phyloP scores from a whole-genome alignment of 1,139 yeast genomes.

The Candida gigantensis region DNA sequence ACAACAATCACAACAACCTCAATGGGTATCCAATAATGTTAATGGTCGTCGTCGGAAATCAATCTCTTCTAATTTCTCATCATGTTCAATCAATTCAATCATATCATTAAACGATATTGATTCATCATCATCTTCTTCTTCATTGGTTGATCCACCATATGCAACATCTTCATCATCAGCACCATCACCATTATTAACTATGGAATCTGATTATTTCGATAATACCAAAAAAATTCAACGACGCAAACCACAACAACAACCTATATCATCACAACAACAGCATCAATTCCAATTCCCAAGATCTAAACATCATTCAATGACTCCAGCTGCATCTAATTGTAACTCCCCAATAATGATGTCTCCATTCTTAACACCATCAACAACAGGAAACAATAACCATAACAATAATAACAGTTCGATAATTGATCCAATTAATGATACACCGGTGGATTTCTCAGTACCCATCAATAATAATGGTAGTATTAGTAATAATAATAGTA shows the following conservation, averaged over 20 bases:
- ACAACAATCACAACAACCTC: too few species aligned
- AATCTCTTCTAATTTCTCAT: conserved; percentile 25
- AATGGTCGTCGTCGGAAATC: conserved; percentile 18
- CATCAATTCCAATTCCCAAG: conserved; percentile 5
- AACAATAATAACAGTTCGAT: conserved; percentile 19
- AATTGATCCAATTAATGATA: conserved; percentile 43
- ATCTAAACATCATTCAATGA: neutral
- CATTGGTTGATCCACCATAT: conserved; percentile 19
- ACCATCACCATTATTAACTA: neutral
- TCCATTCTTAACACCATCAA: conserved; percentile 9
- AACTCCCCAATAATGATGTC: conserved; percentile 4
- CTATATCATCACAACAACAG: too few species aligned
- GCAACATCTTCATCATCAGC: neutral
- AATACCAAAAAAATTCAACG: neutral
- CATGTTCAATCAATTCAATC: conserved; percentile 21
- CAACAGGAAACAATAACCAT: conserved; percentile 3
- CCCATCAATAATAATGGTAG: conserved; percentile 16
- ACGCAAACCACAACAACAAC: conserved; percentile 2
- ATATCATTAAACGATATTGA: conserved; percentile 26
- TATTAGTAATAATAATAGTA: too few species aligned
- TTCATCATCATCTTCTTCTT: conserved; percentile 22
- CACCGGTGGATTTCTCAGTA: conserved; percentile 43
- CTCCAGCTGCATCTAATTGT: neutral
- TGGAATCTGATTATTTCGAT: neutral
- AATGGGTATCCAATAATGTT: too few species aligned